These are phyloP conservation scores for Delitschia confertaspora DNA, from an alignment of 495 filamentous ascomycete species.

Conservation along the genomic window DNA sequence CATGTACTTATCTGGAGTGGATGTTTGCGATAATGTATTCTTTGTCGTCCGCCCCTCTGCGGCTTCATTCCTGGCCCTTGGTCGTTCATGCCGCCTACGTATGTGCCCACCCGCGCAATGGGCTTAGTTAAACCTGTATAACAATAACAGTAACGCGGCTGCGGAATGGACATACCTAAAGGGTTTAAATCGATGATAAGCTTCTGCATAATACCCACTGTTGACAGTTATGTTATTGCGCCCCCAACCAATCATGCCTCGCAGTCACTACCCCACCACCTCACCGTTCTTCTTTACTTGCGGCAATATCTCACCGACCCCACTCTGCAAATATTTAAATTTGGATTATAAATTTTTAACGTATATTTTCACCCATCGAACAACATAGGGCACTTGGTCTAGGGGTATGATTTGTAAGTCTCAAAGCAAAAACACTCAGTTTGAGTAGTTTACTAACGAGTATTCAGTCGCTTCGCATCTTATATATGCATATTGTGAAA, in stretches of 20 bases:
- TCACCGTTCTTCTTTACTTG: neutral
- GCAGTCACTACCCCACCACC: neutral
- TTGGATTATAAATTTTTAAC: too few relatives aligned
- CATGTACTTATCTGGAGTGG: too few relatives aligned
- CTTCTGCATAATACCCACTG: neutral
- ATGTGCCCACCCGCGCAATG: too few relatives aligned
- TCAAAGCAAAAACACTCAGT: neutral
- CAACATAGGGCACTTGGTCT: slow-evolving; percentile 27
- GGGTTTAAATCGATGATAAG: neutral
- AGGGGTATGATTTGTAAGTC: slow-evolving; percentile 29
- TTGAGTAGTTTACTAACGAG: neutral
- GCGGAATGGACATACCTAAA: neutral
- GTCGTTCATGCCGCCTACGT: too few relatives aligned
- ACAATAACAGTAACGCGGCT: neutral
- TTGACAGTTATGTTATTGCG: neutral
- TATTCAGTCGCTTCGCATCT: slow-evolving; percentile 29
- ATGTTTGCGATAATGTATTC: too few relatives aligned
- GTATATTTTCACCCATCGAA: neutral
- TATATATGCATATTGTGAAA: slow-evolving; percentile 22
- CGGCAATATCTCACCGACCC: neutral
- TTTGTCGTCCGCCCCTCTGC: too few relatives aligned
- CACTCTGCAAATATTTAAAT: too few relatives aligned
- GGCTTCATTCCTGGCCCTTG: too few relatives aligned
- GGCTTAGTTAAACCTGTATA: too few relatives aligned
- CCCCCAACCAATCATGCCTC: neutral